Evolutionary conservation across 257 asterid genomes (phyloP), one percentile per base, ranked within the genome.

Genomic region (Salvia miltiorrhiza): DNA sequence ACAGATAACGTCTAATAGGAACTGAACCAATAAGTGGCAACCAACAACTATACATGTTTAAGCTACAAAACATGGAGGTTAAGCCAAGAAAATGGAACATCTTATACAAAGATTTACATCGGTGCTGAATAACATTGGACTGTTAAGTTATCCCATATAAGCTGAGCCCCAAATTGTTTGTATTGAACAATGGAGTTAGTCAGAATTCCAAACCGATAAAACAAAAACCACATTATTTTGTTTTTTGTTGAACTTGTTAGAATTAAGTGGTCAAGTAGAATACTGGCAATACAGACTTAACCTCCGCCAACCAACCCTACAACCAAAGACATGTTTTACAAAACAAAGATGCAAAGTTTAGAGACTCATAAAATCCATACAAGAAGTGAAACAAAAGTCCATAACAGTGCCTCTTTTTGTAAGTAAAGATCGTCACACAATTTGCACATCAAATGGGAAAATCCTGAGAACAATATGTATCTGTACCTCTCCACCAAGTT

Each of bases 401-500:
- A 47, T 13, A 30, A 32, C 11, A n/a, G 60, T 16, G 61, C 12
- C 35, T 48, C 17, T 12, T 37, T 21, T 37, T 39, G 10, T 9
- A 28, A 14, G 67, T 65, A 53, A 73, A 50, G 30, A 13, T 9
- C 33, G 47, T 3, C 23, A 60, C 68, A 32, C 57, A 43, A 37
- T 19, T 52, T 41, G 52, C 67, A 43, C 20, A 43, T 28, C 26
- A 43, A 66, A 30, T 45, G 54, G 30, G 21, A 53, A 69, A 63
- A 76, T 41, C 58, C 52, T 28, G 21, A 24, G 37, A 43, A 39
- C 19, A 74, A 32, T 14, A 72, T 47, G 24, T 9, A 62, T 65
- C 33, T 67, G 49, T 73, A 91, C 99, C 97, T 94, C 97, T 83
- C 99, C 99, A 28, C 99, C 99, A 79, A 87, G 95, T 74, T 94